phyloP scores from a whole-genome alignment of 306 rosid species.

The Albizia julibrissin region DNA sequence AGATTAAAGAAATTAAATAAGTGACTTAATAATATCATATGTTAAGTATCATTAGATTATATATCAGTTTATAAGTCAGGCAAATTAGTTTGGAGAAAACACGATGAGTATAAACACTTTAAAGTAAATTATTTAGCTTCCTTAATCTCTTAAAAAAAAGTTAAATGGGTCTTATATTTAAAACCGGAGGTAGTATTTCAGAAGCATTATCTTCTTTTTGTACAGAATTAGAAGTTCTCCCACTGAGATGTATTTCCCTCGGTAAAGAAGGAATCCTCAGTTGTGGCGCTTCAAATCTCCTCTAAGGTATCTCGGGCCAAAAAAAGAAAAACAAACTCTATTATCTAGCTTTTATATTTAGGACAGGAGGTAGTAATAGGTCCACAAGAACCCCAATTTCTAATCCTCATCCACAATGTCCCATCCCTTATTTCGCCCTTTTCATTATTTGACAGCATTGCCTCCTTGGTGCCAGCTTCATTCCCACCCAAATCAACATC shows the following conservation, averaged over 20 bases:
- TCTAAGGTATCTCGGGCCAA: background rate
- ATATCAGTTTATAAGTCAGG: too few species aligned
- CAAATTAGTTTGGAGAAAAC: too few species aligned
- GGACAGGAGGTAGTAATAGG: background rate
- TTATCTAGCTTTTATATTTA: too few species aligned
- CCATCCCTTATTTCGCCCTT: background rate
- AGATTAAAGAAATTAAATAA: too few species aligned
- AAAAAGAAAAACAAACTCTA: too few species aligned
- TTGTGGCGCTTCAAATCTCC: background rate
- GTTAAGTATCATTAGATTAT: too few species aligned
- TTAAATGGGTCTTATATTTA: too few species aligned
- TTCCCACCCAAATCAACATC: background rate
- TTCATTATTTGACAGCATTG: constrained; percentile 2
- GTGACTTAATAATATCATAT: too few species aligned
- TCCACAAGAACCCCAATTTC: background rate
- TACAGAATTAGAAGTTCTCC: constrained; percentile 16
- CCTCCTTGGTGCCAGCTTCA: background rate
- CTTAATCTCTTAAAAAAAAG: too few species aligned
- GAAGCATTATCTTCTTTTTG: constrained; percentile 18
- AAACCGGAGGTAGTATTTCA: background rate
- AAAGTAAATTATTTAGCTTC: too few species aligned
- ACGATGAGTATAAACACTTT: too few species aligned
- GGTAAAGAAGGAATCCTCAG: background rate
- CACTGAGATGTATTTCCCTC: background rate
- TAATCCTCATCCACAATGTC: background rate